Evolutionary conservation across 768 basidiomycete genomes (phyloP), one percentile per base, ranked within the genome.

Genomic region (Phanerochaete carnosa): DNA sequence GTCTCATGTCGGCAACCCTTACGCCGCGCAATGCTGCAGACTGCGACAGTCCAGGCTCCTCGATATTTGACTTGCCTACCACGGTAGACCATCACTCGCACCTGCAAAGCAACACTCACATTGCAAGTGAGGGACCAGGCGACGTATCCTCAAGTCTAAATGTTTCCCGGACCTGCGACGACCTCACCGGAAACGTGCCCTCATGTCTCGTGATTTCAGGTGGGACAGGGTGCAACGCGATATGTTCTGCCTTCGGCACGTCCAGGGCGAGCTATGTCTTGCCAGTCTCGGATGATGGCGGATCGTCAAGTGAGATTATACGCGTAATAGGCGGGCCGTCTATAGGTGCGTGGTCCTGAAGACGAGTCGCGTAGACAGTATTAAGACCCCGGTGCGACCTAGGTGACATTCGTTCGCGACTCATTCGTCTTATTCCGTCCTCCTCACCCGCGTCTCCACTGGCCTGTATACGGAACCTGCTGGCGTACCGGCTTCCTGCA

Each of bases 211-310:
- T 97, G 53, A 83, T 98, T 57, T 95, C 93, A 53, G 95, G 95
- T 0, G 95, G 95, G n/a, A 94, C 94, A 33, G 95, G 95, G 45
- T 93, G 94, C 52, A 98, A 98, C 70, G 83, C 90, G 23, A 90
- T 98, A 64, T 94, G 92, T 65, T 78, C 89, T 43, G 92, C 94
- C 2, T 97, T 98, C 69, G 81, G 80, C 2, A 37, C 35, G 7
- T 22, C 54, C 35, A 74, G 79, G 62, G 87, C 90, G 25, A 88
- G 85, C 68, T 94, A 95, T 68, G 87, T 95, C 26, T 79, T 98
- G 33, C 95, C 95, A 5, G 92, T 98, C 32, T 95, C 94, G 6
- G 95, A 98, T 70, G 94, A 98, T 71, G 95, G 95, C 1, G 95
- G 95, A 46, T 94, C 92, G 2, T 96, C 94, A 2, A 92, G 91